A percentile compares a stretch with the other conserved stretches of the same genome.
Conservation (phyloP, 768 basidiomycete species). For the Amanita fuliginea region DNA sequence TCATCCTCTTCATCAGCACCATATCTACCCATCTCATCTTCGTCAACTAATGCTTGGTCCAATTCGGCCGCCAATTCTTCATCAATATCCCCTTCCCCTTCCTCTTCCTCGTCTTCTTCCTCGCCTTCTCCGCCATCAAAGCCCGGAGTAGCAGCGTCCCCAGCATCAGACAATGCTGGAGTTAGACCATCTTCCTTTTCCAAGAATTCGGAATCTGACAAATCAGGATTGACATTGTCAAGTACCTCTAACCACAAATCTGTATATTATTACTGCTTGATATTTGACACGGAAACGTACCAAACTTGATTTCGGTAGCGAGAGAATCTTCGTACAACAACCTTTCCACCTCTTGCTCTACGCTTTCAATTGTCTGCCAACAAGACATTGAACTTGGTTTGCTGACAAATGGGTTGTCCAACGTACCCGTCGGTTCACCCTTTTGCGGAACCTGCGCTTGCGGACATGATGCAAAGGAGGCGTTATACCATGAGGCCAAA, state of each 20-base stretch:
- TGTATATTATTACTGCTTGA: neutral
- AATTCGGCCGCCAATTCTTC: conserved; percentile 84
- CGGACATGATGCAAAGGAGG: conserved; percentile 86
- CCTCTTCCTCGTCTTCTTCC: conserved; percentile 52
- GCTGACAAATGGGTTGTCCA: neutral
- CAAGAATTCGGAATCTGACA: conserved; percentile 82
- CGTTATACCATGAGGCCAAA: conserved; percentile 94
- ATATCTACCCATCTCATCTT: conserved; percentile 34
- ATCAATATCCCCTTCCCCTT: conserved; percentile 71
- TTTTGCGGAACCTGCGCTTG: conserved; percentile 86
- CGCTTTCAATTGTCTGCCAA: conserved; percentile 80
- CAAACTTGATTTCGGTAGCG: conserved; percentile 69
- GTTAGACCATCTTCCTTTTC: conserved; percentile 60
- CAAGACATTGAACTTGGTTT: neutral
- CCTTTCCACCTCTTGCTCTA: conserved; percentile 87
- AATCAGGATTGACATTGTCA: conserved; percentile 84
- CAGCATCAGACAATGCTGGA: conserved; percentile 57
- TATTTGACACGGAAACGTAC: conserved; percentile 23
- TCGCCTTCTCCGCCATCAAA: conserved; percentile 44
- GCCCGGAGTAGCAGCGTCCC: conserved; percentile 52
- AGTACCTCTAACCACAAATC: conserved; percentile 51
- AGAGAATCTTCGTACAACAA: conserved; percentile 70
- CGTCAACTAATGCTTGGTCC: conserved; percentile 70
- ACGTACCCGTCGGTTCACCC: conserved; percentile 71
- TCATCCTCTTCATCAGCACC: conserved; percentile 57